phyloP scores from a whole-genome alignment of 2,329 filamentous ascomycete species.

The Penicillium palitans region DNA sequence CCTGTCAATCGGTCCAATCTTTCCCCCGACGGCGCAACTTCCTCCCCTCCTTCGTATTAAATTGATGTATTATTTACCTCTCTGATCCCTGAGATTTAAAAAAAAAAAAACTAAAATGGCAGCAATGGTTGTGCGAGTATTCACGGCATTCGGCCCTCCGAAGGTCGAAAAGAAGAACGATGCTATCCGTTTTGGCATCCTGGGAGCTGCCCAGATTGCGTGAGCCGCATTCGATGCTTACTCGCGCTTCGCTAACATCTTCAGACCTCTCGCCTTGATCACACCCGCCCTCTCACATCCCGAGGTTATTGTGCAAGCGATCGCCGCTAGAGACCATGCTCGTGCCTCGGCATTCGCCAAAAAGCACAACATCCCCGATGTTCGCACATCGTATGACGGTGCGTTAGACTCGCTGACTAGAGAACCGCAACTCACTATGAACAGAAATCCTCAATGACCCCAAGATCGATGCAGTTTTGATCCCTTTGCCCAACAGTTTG shows the following conservation, averaged over 20 bases:
- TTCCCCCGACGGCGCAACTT: background rate
- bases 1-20: background rate
- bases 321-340: background rate
- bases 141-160: background rate
- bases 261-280: background rate
- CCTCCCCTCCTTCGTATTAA: background rate
- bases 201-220: background rate
- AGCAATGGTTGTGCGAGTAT: background rate
- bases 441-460: background rate
- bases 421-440: background rate
- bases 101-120: background rate
- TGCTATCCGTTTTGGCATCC: background rate
- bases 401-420: background rate
- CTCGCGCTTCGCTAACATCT: too few species aligned
- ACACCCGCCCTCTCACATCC: background rate
- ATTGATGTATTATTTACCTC: background rate
- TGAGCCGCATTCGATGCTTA: background rate
- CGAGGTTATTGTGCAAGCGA: background rate
- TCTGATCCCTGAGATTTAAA: background rate
- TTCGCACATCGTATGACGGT: background rate
- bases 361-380: background rate
- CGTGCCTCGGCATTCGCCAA: background rate
- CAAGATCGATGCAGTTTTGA: background rate
- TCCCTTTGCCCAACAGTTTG: background rate
- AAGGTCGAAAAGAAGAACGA: background rate